These are phyloP conservation scores for Pterocarpus macrocarpus DNA, from an alignment of 306 rosid species.

Conservation along the genomic window DNA sequence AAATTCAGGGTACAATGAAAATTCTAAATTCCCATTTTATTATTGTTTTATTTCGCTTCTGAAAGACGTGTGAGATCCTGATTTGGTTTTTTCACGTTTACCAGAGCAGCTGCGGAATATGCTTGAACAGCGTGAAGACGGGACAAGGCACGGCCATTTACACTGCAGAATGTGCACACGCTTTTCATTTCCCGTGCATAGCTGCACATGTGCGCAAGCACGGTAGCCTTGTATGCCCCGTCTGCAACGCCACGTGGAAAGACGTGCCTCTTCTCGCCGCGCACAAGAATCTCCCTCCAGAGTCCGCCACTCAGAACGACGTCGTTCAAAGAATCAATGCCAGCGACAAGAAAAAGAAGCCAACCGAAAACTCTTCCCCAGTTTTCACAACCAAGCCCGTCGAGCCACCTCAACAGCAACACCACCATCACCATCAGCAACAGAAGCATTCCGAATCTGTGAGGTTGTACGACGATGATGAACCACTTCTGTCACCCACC, in stretches of 20 bases:
- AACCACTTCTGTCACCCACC: constrained; percentile 67
- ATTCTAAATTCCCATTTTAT: neutral
- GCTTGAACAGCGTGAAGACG: constrained; percentile 87
- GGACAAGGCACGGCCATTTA: constrained; percentile 98
- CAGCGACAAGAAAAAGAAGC: constrained; percentile 35
- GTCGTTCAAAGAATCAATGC: constrained; percentile 32
- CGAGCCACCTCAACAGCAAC: constrained; percentile 18
- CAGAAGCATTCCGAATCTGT: constrained; percentile 44
- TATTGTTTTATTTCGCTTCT: neutral
- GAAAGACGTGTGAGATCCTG: neutral
- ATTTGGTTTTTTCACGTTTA: neutral
- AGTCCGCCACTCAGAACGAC: constrained; percentile 42
- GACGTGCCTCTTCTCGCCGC: constrained; percentile 84
- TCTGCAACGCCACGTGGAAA: constrained; percentile 85
- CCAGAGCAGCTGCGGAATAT: constrained; percentile 97
- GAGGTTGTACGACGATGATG: constrained; percentile 77
- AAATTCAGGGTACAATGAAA: constrained; percentile 72
- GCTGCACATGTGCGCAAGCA: constrained; percentile 76
- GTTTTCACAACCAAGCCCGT: constrained; percentile 35
- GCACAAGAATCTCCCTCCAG: constrained; percentile 60
- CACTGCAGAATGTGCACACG: constrained; percentile 95
- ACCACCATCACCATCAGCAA: constrained; percentile 2
- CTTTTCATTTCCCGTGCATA: constrained; percentile 94
- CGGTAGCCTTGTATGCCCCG: constrained; percentile 81
- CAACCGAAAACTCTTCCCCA: constrained; percentile 38